phyloP scores from a whole-genome alignment of 352 stramenopile species.

The Peronospora tabacina region DNA sequence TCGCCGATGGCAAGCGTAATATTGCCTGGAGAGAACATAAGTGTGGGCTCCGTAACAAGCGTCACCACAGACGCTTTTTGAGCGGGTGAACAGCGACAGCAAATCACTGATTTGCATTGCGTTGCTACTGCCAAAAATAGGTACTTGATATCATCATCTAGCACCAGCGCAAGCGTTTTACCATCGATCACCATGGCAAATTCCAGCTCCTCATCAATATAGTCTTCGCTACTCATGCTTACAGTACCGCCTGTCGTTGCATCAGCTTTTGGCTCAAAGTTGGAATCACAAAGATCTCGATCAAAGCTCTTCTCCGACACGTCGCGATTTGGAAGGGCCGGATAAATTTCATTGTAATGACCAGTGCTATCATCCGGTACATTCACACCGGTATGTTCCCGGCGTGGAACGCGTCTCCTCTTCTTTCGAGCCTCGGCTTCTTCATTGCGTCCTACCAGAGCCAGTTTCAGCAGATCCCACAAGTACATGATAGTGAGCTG shows the following conservation, averaged over 20 bases:
- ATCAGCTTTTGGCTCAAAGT: slow-evolving; percentile 64
- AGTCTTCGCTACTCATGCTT: slow-evolving; percentile 42
- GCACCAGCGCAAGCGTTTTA: slow-evolving; percentile 70
- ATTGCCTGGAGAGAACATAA: slow-evolving; percentile 85
- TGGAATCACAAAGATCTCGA: slow-evolving; percentile 46
- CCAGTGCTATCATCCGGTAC: slow-evolving; percentile 27
- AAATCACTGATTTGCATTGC: slow-evolving; percentile 87
- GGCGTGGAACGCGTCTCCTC: slow-evolving; percentile 42
- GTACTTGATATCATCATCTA: slow-evolving; percentile 88
- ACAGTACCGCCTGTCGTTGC: slow-evolving; percentile 18
- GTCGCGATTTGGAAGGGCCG: slow-evolving; percentile 42
- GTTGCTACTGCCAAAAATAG: slow-evolving; percentile 82
- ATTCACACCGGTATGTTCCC: slow-evolving; percentile 38
- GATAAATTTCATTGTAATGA: slow-evolving; percentile 71
- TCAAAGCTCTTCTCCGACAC: slow-evolving; percentile 49
- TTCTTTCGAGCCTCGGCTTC: slow-evolving; percentile 64
- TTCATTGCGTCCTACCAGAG: slow-evolving; percentile 63
- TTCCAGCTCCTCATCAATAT: slow-evolving; percentile 69
- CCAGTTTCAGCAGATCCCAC: slow-evolving; percentile 61
- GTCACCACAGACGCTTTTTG: slow-evolving; percentile 85
- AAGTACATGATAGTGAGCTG: slow-evolving; percentile 60
- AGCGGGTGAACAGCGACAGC: slow-evolving; percentile 73
- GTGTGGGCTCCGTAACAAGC: slow-evolving; percentile 77
- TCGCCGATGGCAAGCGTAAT: slow-evolving; percentile 84
- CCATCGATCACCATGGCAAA: slow-evolving; percentile 89